Base-by-base conservation (phyloP, 148 eudicot species). In the Fagopyrum tataricum region DNA sequence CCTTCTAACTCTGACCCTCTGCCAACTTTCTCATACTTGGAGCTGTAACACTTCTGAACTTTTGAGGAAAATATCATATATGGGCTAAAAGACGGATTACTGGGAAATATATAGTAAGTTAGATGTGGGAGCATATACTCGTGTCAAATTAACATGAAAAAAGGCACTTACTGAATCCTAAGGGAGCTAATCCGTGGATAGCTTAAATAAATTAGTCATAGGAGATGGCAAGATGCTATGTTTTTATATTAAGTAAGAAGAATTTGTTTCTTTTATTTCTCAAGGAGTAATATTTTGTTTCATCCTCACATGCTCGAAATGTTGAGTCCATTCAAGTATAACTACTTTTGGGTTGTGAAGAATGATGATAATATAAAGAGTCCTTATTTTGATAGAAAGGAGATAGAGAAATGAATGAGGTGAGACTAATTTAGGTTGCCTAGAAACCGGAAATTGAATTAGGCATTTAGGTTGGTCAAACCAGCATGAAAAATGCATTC, bases 261-360 rank as follows among this genome's bases (percentile, higher is more conserved):
- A 53, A n/a, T 53, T 53, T 53, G 21, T 53, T 53, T 53, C 59
- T 53, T 18, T 20, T 53, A 53, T 52, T 52, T 7, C 24, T 53
- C 26, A 53, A 53, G 18, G 59, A 53, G 59, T 8, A 53, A 53
- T 53, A 53, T 53, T 53, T 53, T 53, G 59, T 53, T 53, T 53
- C 20, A 53, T 20, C 20, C 10, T 53, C 23, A 20, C 24, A 53
- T 53, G 53, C 53, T 53, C 21, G 20, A 53, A 18, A 53, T 13
- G 23, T 7, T 18, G 17, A 23, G 59, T 23, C 24, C 14, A 23
- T 58, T 23, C 37, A 58, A 20, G 4, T 21, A 58, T 58, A 8
- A 31, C 37, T 58, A 58, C 64, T 7, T 21, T 58, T 58, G 39
- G 64, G 12, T 18, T 5, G 13, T 56, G 13, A 21, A 56, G 62